Base-by-base conservation (phyloP, 495 filamentous ascomycete species). In the Acidomyces sp. region DNA sequence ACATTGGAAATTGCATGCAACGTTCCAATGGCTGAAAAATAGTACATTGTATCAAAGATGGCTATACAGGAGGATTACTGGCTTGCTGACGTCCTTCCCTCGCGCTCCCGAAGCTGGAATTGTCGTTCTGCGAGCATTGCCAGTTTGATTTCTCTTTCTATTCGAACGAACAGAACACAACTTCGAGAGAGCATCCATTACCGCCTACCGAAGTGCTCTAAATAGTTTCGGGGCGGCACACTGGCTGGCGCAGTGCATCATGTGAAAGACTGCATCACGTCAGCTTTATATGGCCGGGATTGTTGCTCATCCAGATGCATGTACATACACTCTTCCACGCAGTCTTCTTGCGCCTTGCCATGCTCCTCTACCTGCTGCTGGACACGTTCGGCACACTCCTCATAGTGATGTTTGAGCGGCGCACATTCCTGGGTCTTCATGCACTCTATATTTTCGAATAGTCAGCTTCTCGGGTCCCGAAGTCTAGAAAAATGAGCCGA, bases 181-280 rank as follows among this genome's bases (percentile, higher is more conserved):
- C n/a, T n/a, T n/a, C n/a, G n/a, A n/a, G n/a, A n/a, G n/a, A n/a
- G n/a, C n/a, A n/a, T 35, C 30, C 22, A 9, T 21, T 17, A 6
- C 17, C 15, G 28, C 49, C 48, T 87, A 97, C 70, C 92, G 93
- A 57, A 96, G 79, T 55, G 72, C 60, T 43, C 77, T 72, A 71
- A 81, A 97, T 57, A 97, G 78, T 77, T 92, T 94, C 52, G 90
- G 92, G 28, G 88, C 92, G 39, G 90, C 90, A 59, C 88, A 96
- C 58, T 76, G 63, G 54, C 71, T 78, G 40, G 86, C 84, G 67
- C 90, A 97, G 70, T 96, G 90, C 50, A 80, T 73, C 54, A 96
- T 79, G 66, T 97, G 90, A 78, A 97, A 97, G 75, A 94, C 90
- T 97, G 42, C 12, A 45, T 18, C 9, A 40, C 10, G 41, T 23